Base-by-base conservation (phyloP, 2,329 filamentous ascomycete genomes). In the Leptographium procerum region DNA sequence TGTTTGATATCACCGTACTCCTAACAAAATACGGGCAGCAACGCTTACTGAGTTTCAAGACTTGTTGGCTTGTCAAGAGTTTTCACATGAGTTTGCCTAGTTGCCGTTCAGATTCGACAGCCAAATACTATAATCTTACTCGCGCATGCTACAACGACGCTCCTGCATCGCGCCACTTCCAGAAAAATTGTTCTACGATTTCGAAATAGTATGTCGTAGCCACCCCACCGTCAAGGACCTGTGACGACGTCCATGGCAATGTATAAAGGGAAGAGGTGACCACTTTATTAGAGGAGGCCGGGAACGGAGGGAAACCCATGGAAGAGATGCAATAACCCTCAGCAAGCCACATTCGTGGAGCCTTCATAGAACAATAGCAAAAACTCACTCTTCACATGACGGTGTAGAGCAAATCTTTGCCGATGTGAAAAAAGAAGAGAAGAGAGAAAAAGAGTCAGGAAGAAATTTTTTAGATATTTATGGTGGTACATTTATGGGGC, bases 271-370 rank as follows among this genome's bases (percentile, higher is more conserved):
- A 66, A 66, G 62, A 75, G 75, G 74, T 69, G 68, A 67, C 74
- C 71, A 72, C 74, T 65, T 67, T 75, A 61, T 65, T 79, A 60
- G 75, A 65, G 76, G 75, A 70, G 77, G 77, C 77, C 75, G 77
- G 77, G 77, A 79, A 79, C 77, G 77, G 76, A 77, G 73, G 75
- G 71, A 77, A 71, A 77, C 73, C 72, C 74, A 79, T 73, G 67
- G 73, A 68, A 62, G 65, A 65, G 54, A 54, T 29, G 56, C 59
- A 61, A 71, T 75, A 75, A 73, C 76, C 75, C 75, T 77, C 76
- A 79, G 77, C 76, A 77, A 77, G 75, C 75, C 76, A 74, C 76
- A 67, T 69, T 69, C 68, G 77, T 74, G 77, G 75, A 79, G 77
- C 76, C 77, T 69, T 73, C 76, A 70, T 47, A 48, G 51, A 60